Percentiles rank a stretch among this genome's conserved stretches.
These are phyloP conservation scores for Chalciporus chontae DNA, from an alignment of 768 basidiomycete species.

Conservation along the genomic window DNA sequence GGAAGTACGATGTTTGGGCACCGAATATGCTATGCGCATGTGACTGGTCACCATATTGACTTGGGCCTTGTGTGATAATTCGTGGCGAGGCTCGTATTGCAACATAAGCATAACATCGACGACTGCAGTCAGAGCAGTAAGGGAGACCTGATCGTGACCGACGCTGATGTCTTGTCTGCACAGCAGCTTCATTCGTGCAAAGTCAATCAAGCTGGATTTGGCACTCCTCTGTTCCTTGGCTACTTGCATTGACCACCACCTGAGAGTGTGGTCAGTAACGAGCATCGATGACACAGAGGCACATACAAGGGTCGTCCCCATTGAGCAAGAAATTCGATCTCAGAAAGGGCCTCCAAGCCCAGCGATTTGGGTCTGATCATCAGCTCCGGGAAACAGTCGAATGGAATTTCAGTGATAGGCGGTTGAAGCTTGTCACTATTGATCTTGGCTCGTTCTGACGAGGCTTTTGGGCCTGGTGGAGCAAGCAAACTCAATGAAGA, in stretches of 20 bases:
- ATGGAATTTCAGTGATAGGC: neutral
- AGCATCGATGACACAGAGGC: neutral
- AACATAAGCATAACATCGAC: neutral
- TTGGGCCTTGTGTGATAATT: neutral
- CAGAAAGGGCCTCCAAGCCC: no score
- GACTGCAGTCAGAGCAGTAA: neutral
- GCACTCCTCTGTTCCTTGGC: neutral
- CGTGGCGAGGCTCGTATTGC: neutral
- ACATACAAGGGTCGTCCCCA: neutral
- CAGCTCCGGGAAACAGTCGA: neutral
- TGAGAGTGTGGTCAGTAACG: neutral
- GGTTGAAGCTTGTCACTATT: neutral
- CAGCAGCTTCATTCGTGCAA: neutral
- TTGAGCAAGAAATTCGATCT: neutral
- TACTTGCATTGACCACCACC: neutral
- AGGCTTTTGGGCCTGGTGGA: neutral
- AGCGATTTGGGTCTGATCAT: no score
- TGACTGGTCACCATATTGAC: neutral
- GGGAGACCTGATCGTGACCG: neutral
- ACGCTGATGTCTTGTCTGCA: neutral
- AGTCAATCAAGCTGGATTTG: neutral
- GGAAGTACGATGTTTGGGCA: neutral
- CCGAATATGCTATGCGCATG: neutral
- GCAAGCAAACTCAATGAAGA: neutral
- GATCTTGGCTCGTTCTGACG: neutral